These are phyloP conservation scores for Volvox carteri DNA, from an alignment of 163 green algal species.

Conservation along the genomic window DNA sequence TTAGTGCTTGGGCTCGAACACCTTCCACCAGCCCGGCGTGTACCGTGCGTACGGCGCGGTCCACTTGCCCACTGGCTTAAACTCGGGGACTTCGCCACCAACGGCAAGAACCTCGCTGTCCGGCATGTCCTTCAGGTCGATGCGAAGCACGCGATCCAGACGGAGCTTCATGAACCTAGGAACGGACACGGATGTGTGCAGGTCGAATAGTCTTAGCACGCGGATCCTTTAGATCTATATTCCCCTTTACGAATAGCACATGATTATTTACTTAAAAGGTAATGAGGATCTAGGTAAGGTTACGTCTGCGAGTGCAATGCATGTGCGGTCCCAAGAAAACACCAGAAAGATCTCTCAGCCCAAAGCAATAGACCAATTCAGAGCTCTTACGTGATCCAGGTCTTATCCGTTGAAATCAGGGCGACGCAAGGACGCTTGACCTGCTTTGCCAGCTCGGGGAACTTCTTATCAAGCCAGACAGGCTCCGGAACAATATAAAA, in stretches of 20 bases:
- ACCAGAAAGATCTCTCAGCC: background rate
- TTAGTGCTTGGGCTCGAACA: conserved; percentile 78
- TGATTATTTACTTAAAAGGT: too few species aligned
- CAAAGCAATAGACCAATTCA: background rate
- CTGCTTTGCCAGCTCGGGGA: conserved; percentile 86
- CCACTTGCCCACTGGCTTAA: conserved; percentile 81
- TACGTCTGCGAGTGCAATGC: too few species aligned
- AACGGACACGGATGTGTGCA: background rate
- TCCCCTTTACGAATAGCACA: too few species aligned
- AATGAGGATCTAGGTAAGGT: too few species aligned
- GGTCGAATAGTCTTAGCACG: background rate
- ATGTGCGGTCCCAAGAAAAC: background rate
- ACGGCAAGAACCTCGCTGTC: conserved; percentile 74
- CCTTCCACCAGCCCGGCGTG: conserved; percentile 88
- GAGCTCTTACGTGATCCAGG: conserved; percentile 87
- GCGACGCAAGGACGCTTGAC: conserved; percentile 88
- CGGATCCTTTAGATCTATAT: conserved; percentile 4
- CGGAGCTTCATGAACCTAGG: conserved; percentile 96
- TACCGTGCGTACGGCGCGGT: conserved; percentile 92
- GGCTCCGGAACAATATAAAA: conserved; percentile 96
- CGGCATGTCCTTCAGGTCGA: conserved; percentile 78
- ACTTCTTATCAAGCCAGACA: conserved; percentile 90
- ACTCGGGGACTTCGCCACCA: conserved; percentile 76
- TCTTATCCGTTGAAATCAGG: conserved; percentile 93
- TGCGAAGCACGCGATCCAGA: conserved; percentile 89